Conservation (phyloP, 2,329 filamentous ascomycete genomes). For the Colletotrichum paranaense region DNA sequence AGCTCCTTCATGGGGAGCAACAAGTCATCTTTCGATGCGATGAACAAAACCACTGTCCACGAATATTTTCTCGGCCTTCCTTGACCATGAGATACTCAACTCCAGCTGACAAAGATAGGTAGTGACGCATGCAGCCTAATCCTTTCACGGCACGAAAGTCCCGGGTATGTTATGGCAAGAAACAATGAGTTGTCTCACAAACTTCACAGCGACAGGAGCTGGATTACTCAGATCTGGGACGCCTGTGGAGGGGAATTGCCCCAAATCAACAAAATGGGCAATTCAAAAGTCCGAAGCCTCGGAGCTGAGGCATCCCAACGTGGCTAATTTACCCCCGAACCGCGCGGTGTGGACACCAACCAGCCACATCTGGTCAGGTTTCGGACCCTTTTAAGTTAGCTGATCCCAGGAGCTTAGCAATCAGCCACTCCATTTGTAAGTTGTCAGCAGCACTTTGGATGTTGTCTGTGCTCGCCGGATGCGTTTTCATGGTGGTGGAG, state of each 20-base stretch:
- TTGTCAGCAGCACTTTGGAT: background rate
- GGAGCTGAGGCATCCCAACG: background rate
- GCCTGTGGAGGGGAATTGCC: background rate
- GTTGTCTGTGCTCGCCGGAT: background rate
- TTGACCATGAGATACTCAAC: no score
- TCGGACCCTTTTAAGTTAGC: background rate
- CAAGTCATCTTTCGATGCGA: no score
- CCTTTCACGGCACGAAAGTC: background rate
- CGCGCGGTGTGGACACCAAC: no score
- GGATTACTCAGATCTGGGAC: background rate
- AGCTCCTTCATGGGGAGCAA: background rate
- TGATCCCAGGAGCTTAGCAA: background rate
- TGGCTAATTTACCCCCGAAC: background rate
- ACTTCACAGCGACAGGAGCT: background rate
- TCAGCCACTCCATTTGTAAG: conserved; percentile 2
- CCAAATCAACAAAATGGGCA: background rate
- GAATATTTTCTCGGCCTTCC: no score
- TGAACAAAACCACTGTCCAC: no score
- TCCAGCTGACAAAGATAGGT: no score
- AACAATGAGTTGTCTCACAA: background rate
- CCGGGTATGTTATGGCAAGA: background rate
- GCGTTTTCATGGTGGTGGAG: background rate
- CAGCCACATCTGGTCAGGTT: background rate
- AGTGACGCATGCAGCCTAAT: background rate
- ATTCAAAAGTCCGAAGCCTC: background rate